Conservation (phyloP, 176 grass and related monocot genomes). For the Ensete ventricosum region DNA sequence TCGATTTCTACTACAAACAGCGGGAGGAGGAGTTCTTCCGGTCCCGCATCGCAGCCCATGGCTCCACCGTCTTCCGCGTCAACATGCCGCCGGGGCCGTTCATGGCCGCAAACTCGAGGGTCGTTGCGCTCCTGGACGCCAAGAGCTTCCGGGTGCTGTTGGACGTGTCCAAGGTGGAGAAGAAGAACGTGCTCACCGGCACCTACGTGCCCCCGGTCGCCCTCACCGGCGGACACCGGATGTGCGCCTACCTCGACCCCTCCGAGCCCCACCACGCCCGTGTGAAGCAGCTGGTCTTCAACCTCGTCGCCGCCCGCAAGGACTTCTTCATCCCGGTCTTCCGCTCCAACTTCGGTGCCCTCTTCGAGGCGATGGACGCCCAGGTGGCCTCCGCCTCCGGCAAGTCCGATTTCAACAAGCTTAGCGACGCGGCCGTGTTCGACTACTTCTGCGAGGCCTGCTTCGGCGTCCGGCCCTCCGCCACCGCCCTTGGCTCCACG, state of each 20-base stretch:
- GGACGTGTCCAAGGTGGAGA: constrained; percentile 52
- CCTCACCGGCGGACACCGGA: constrained; percentile 49
- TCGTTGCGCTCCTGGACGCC: constrained; percentile 70
- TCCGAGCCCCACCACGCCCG: constrained; percentile 37
- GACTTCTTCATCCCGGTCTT: constrained; percentile 40
- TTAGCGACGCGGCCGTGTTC: constrained; percentile 28
- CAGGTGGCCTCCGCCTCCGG: constrained; percentile 2
- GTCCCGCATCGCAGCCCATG: constrained; percentile 38
- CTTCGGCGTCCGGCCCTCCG: constrained; percentile 37
- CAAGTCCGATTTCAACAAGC: constrained; percentile 35
- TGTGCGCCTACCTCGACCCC: constrained; percentile 58
- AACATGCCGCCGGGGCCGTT: constrained; percentile 55
- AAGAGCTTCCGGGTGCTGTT: constrained; percentile 55
- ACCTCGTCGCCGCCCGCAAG: constrained; percentile 36
- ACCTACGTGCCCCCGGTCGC: constrained; percentile 44
- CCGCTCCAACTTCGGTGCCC: constrained; percentile 10
- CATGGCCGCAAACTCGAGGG: constrained; percentile 31
- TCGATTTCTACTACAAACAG: constrained; percentile 75
- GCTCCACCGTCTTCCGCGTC: constrained; percentile 61
- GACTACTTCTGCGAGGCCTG: constrained; percentile 48
- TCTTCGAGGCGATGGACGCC: constrained; percentile 33
- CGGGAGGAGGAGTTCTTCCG: constrained; percentile 52
- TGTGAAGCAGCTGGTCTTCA: constrained; percentile 45
- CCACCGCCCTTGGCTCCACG: constrained; percentile 23
- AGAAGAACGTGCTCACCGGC: constrained; percentile 55